Conservation (phyloP, 768 basidiomycete species). For the Mycena pura region DNA sequence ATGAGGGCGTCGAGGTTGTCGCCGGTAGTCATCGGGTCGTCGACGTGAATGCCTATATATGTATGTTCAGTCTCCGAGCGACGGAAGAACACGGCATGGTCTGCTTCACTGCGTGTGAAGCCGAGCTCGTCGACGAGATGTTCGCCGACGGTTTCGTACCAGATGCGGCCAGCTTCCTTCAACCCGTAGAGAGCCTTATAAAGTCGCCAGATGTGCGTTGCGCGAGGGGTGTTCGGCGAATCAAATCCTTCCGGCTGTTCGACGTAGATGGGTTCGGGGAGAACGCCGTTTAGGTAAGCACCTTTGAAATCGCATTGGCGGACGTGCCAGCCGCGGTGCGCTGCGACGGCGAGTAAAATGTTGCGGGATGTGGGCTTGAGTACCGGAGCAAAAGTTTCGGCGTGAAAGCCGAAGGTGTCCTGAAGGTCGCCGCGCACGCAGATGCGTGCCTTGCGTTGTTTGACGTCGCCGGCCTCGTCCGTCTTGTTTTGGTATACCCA, state of each 20-base stretch:
- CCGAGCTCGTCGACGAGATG: neutral
- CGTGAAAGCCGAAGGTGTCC: slow-evolving; percentile 42
- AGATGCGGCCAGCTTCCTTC: slow-evolving; percentile 30
- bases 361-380: slow-evolving; percentile 28
- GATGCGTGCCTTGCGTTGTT: slow-evolving; percentile 32
- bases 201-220: slow-evolving; percentile 24
- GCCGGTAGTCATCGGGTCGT: neutral
- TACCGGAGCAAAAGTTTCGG: slow-evolving; percentile 40
- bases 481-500: slow-evolving; percentile 36
- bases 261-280: slow-evolving; percentile 42
- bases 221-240: neutral
- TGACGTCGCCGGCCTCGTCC: slow-evolving; percentile 22
- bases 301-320: slow-evolving; percentile 31
- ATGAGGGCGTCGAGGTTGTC: slow-evolving; percentile 3
- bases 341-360: slow-evolving; percentile 37
- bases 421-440: slow-evolving; percentile 49
- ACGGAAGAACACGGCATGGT: slow-evolving; percentile 17
- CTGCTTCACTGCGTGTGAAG: neutral
- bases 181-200: slow-evolving; percentile 34
- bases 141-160: slow-evolving; percentile 24
- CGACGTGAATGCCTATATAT: slow-evolving; percentile 2
- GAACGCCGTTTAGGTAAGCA: slow-evolving; percentile 12
- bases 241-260: slow-evolving; percentile 34
- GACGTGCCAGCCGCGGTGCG: slow-evolving; percentile 33
- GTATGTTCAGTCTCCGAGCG: neutral